These are phyloP conservation scores for Zizania palustris DNA, from an alignment of 202 grass and related monocot species.

Conservation along the genomic window DNA sequence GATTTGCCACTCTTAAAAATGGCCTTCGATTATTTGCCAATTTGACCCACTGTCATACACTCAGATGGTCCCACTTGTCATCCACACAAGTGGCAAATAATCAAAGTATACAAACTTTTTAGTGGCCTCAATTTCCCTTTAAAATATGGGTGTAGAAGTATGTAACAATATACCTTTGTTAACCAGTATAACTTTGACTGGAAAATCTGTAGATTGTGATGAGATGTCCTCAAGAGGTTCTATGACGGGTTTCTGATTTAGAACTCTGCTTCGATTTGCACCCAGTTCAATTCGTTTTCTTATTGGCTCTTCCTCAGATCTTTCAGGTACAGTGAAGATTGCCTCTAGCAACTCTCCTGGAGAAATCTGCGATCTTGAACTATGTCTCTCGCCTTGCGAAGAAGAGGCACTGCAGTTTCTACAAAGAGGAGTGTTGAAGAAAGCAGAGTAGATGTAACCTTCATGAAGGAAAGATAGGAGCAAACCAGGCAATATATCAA, in stretches of 20 bases:
- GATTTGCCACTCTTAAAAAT: too few relatives aligned
- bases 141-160: conserved; percentile 9
- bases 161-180: conserved; percentile 56
- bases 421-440: background rate
- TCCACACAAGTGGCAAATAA: too few relatives aligned
- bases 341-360: conserved; percentile 72
- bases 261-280: conserved; percentile 67
- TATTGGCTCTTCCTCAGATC: conserved; percentile 60
- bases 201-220: conserved; percentile 47
- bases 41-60: too few relatives aligned
- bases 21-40: too few relatives aligned
- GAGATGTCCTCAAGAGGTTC: conserved; percentile 73
- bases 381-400: conserved; percentile 22
- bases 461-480: background rate
- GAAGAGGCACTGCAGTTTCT: conserved; percentile 21
- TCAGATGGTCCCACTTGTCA: too few relatives aligned
- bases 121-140: too few relatives aligned
- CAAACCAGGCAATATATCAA: background rate
- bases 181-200: conserved; percentile 32
- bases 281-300: conserved; percentile 59
- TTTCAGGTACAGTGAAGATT: conserved; percentile 79
- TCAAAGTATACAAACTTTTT: too few relatives aligned
- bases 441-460: conserved; percentile 10
- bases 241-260: conserved; percentile 53
- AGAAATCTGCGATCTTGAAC: conserved; percentile 46